Conservation (phyloP, 2,329 filamentous ascomycete species). For the Ceratocystis alfenasii region DNA sequence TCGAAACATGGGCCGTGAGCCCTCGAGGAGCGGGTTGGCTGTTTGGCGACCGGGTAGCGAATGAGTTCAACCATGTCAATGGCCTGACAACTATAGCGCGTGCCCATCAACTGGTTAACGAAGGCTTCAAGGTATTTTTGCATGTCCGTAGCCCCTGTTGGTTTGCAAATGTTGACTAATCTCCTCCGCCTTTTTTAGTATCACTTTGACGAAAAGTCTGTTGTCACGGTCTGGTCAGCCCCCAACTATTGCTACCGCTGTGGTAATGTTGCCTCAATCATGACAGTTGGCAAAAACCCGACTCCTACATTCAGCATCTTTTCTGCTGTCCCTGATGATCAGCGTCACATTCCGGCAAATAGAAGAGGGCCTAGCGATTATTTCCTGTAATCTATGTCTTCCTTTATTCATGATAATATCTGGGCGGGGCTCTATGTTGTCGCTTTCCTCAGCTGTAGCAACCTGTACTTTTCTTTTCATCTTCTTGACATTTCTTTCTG, state of each 20-base stretch:
- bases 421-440: background rate
- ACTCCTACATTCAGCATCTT: slow-evolving; percentile 89
- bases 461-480: background rate
- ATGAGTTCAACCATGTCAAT: slow-evolving; percentile 95
- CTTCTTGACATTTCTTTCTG: background rate
- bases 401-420: background rate
- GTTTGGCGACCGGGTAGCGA: slow-evolving; percentile 93
- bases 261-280: slow-evolving; percentile 93
- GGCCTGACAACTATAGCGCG: slow-evolving; percentile 89
- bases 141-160: background rate
- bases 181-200: slow-evolving; percentile 41
- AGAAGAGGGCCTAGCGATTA: slow-evolving; percentile 57
- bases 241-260: slow-evolving; percentile 94
- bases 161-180: too few relatives aligned
- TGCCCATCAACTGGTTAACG: slow-evolving; percentile 96
- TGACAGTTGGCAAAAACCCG: slow-evolving; percentile 76
- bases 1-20: slow-evolving; percentile 91
- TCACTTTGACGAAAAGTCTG: slow-evolving; percentile 88
- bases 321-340: slow-evolving; percentile 74
- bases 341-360: slow-evolving; percentile 65
- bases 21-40: slow-evolving; percentile 95
- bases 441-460: background rate
- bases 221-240: slow-evolving; percentile 96
- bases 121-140: slow-evolving; percentile 75
- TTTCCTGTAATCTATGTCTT: slow-evolving; percentile 43